Base-by-base conservation (phyloP, 2,329 filamentous ascomycete species). In the Fusarium globosum region DNA sequence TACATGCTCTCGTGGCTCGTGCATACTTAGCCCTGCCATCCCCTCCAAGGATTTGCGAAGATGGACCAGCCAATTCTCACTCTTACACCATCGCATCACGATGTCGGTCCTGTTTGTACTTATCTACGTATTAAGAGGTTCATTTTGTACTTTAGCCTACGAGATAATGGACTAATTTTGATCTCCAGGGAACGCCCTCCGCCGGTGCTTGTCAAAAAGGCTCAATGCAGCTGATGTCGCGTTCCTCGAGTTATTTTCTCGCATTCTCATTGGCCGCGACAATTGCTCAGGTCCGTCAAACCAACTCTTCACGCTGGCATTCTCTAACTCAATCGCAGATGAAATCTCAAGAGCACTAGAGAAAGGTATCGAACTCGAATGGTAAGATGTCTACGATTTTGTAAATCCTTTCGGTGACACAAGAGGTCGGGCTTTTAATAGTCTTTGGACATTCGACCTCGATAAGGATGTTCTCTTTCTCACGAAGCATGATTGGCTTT, bases 371-470 rank as follows among this genome's bases (percentile, higher is more conserved):
- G 0, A 28, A 6, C 30, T 67, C 2, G 38, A 20, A 4, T 67
- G 64, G 64, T 42, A 51, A 23, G 51, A 41, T 13, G 43, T 36
- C 9, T 45, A 26, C 12, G 64, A 64, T 20, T 18, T 52, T 10
- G 33, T 45, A 0, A 57, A 67, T 33, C 64, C 51, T 26, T 67
- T 51, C 16, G 43, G 51, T 1, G 64, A 64, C 5, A 8, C 5
- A 16, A 28, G 59, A 39, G 60, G 60, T 4, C 7, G 10, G 18
- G 18, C 26, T 2, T 57, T 67, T 12, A 43, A 64, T 14, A 67
- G 51, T 28, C 18, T 51, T 16, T 64, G 64, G 64, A 57, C 43
- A 13, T 64, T 67, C 4, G 59, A 67, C n/a, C 60, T 67, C n/a
- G 18, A 51, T 0, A 67, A 51, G 1, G 7, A 38, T 6, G 11